These are phyloP conservation scores for Phytophthora rubi DNA, from an alignment of 352 stramenopile species.

Conservation along the genomic window DNA sequence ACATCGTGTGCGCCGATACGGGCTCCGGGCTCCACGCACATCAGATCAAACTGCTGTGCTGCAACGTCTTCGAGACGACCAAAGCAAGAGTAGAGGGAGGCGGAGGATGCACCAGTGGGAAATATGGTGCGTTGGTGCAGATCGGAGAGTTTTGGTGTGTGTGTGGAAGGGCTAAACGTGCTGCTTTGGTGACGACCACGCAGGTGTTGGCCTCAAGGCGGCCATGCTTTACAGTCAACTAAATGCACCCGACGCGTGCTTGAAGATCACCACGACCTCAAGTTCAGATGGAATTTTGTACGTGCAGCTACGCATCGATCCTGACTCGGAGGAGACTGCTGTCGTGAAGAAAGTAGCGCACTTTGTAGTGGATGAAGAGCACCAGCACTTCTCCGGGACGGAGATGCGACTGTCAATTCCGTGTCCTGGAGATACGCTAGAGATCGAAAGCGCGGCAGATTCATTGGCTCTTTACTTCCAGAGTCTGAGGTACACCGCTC, in stretches of 20 bases:
- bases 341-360: conserved; percentile 64
- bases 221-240: conserved; percentile 79
- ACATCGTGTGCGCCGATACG: conserved; percentile 82
- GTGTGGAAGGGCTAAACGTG: neutral
- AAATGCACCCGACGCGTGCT: conserved; percentile 39
- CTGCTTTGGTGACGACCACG: neutral
- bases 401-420: conserved; percentile 78
- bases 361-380: conserved; percentile 64
- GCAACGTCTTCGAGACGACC: conserved; percentile 74
- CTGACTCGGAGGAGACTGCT: conserved; percentile 61
- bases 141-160: neutral
- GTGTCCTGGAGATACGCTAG: conserved; percentile 31
- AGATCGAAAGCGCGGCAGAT: conserved; percentile 59
- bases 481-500: conserved; percentile 65
- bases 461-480: conserved; percentile 73
- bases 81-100: conserved; percentile 28
- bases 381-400: conserved; percentile 78
- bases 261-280: conserved; percentile 73
- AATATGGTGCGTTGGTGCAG: conserved; percentile 55
- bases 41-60: conserved; percentile 70
- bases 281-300: conserved; percentile 68
- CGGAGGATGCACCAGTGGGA: conserved; percentile 46
- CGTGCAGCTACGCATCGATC: conserved; percentile 73
- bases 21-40: conserved; percentile 73
- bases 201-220: conserved; percentile 79